Conservation (phyloP, 305 asterid species). For the Fraxinus velutina region DNA sequence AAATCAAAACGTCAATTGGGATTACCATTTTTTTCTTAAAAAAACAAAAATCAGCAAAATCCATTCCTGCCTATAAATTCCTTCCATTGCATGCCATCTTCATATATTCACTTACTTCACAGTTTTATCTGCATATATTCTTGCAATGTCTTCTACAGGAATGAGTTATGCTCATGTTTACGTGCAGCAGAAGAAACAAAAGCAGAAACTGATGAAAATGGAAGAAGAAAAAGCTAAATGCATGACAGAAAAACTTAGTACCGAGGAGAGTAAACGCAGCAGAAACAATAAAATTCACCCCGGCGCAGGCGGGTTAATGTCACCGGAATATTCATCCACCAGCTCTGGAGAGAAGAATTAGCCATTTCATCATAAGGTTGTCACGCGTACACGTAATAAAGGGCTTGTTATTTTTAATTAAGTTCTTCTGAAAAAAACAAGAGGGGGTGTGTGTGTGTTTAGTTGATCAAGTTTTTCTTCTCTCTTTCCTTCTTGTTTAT, state of each 20-base stretch:
- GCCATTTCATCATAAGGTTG: background rate
- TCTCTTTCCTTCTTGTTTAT: background rate
- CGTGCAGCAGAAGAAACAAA: conserved; percentile 46
- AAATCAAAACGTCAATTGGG: background rate
- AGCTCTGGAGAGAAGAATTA: conserved; percentile 13
- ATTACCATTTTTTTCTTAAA: conserved; percentile 27
- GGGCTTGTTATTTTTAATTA: background rate
- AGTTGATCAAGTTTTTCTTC: background rate
- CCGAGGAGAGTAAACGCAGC: conserved; percentile 19
- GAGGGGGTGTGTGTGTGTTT: background rate
- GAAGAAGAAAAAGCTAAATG: conserved; percentile 30
- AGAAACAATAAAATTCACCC: conserved; percentile 39
- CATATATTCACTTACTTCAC: background rate
- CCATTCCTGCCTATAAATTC: conserved; percentile 32
- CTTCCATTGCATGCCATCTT: background rate
- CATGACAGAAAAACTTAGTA: background rate
- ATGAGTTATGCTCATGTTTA: conserved; percentile 45
- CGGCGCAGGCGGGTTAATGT: conserved; percentile 9
- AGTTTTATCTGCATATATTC: background rate
- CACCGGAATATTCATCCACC: conserved; percentile 20
- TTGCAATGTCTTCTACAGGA: conserved; percentile 49
- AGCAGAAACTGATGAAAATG: conserved; percentile 37
- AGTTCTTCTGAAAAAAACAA: background rate
- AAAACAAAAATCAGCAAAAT: conserved; percentile 7
- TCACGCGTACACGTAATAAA: background rate